These are phyloP conservation scores for Vigna nakashimae DNA, from an alignment of 306 rosid species.

Conservation along the genomic window DNA sequence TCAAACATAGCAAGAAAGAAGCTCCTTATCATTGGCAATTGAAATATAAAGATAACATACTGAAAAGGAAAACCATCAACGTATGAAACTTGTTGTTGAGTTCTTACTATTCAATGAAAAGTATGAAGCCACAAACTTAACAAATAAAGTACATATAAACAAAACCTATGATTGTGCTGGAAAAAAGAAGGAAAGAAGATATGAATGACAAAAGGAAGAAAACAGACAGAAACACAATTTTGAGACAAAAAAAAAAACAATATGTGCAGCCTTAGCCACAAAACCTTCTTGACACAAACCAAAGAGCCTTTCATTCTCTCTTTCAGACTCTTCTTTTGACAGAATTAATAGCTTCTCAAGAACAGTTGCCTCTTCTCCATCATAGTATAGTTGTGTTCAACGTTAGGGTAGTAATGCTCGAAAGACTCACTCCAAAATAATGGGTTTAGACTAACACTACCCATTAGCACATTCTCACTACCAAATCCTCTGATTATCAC, in stretches of 20 bases:
- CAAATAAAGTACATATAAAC: neutral
- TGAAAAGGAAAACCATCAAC: neutral
- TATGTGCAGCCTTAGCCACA: constrained; percentile 51
- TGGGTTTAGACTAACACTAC: constrained; percentile 28
- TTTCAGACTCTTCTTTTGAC: constrained; percentile 57
- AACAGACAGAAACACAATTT: neutral
- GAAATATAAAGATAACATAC: neutral
- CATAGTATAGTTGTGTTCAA: constrained; percentile 53
- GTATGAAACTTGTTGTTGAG: too few species aligned
- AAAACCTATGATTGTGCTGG: too few species aligned
- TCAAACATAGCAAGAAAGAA: neutral
- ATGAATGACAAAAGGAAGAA: too few species aligned
- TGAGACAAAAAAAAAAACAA: neutral
- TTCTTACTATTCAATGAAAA: neutral
- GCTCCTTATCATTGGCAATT: neutral
- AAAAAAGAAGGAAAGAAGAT: too few species aligned
- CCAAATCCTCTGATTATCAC: neutral
- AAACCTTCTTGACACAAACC: constrained; percentile 58
- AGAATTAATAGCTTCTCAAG: constrained; percentile 83
- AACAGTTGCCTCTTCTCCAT: constrained; percentile 84
- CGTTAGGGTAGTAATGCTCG: constrained; percentile 43
- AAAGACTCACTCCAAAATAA: constrained; percentile 62
- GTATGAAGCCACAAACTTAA: neutral
- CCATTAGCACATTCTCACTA: constrained; percentile 25
- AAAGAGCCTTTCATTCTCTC: constrained; percentile 70